Evolutionary conservation across 139 green algal genomes (phyloP).

Genomic region (Chlamydomonas eustigma): DNA sequence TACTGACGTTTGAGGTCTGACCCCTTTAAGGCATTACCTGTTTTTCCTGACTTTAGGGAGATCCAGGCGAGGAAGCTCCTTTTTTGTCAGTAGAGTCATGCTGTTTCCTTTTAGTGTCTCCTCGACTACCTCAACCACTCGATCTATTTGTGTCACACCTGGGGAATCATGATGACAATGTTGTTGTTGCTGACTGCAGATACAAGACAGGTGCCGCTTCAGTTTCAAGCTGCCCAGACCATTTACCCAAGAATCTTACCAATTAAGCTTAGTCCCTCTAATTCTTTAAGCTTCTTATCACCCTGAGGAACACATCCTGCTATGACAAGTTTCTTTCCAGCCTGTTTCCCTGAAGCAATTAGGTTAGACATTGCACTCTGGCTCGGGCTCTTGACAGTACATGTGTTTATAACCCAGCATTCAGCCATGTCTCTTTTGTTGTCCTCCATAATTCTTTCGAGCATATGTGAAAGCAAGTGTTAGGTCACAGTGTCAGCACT

Average conservation of each 20-base stretch:
- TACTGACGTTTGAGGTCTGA: too few relatives aligned
- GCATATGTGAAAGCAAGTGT: too few relatives aligned
- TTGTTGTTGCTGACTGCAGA: too few relatives aligned
- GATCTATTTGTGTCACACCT: constrained; percentile 79
- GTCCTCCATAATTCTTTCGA: constrained; percentile 64
- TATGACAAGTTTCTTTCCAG: constrained; percentile 73
- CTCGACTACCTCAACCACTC: constrained; percentile 90
- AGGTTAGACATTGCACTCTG: constrained; percentile 71
- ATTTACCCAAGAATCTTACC: constrained; percentile 56
- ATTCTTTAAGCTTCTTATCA: constrained; percentile 61
- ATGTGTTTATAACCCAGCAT: constrained; percentile 90
- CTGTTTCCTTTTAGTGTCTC: constrained; percentile 83
- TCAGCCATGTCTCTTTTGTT: constrained; percentile 50
- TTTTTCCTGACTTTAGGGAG: constrained; percentile 75
- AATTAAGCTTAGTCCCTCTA: constrained; percentile 76
- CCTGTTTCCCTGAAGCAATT: constrained; percentile 35
- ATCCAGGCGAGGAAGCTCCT: constrained; percentile 77
- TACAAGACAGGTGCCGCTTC: too few relatives aligned
- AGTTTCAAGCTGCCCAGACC: too few relatives aligned
- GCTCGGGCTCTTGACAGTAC: constrained; percentile 87
- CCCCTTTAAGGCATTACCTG: not conserved
- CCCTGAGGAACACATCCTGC: constrained; percentile 88
- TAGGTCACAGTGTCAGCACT: too few relatives aligned
- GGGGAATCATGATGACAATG: too few relatives aligned
- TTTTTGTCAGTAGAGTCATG: constrained; percentile 77